Evolutionary conservation across 495 filamentous ascomycete genomes (phyloP), one percentile per base, ranked within the genome.

Genomic region (Acidiella bohemica): DNA sequence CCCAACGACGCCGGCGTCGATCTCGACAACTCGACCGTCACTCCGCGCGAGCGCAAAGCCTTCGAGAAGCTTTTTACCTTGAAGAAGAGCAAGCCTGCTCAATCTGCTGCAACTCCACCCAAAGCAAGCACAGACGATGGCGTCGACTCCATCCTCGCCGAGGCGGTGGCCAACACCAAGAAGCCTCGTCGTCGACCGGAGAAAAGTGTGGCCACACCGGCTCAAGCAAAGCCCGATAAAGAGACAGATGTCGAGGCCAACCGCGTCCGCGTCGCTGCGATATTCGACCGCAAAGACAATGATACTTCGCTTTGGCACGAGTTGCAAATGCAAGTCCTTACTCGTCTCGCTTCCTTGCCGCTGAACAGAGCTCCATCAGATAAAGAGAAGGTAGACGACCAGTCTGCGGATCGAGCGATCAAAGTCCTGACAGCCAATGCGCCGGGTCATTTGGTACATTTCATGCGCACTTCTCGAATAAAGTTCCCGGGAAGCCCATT

Each of bases 391-490:
- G n/a, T n/a, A n/a, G n/a, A n/a, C n/a, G n/a, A n/a, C n/a, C n/a
- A n/a, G 41, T 14, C 56, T 59, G 17, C 12, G 20, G 10, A 1
- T 11, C 42, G 11, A 21, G 36, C 13, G 36, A 57, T 84, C 21
- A 65, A 36, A 19, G 57, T 84, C 23, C 65, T 86, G 41, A 72
- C 73, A 3, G 67, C 67, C 13, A 68, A 82, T 5, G 87, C 85
- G 53, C 77, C 83, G 0, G 55, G 61, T 5, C 71, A 73, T 44
- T 69, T 87, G 8, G 61, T 81, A 9, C 49, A 67, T 19, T 78
- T 75, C 0, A 70, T 84, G 29, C 68, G 71, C 10, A 61, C 78
- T 9, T 60, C 88, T n/a, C 70, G 74, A 49, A 58, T 57, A 0
- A 54, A 67, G 12, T 86, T 80, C 55, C 64, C 69, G 1, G 58